These are phyloP conservation scores for Solanum peruvianum DNA, from an alignment of 257 asterid species.

Conservation along the genomic window DNA sequence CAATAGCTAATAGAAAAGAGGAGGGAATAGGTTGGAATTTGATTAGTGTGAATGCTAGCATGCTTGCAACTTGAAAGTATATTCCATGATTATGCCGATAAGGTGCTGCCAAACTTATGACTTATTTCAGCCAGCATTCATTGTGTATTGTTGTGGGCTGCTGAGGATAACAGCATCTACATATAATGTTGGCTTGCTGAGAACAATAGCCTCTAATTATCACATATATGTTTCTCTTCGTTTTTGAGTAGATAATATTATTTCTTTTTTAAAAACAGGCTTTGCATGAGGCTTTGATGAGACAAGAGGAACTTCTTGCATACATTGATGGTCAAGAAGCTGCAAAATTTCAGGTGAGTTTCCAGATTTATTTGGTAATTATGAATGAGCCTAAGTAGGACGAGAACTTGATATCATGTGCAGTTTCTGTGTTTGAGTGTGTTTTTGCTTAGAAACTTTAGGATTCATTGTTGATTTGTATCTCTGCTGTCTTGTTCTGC, in stretches of 20 bases:
- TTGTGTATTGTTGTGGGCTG: not conserved
- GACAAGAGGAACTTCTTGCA: slow-evolving; percentile 75
- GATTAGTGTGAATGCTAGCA: not conserved
- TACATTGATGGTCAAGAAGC: slow-evolving; percentile 53
- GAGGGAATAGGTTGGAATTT: not conserved
- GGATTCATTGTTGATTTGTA: not conserved
- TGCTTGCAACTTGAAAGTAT: not conserved
- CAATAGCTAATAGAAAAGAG: not conserved
- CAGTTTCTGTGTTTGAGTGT: not conserved
- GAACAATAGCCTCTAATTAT: not conserved
- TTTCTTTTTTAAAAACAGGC: slow-evolving; percentile 30
- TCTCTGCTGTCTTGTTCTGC: slow-evolving; percentile 3
- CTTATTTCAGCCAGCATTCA: not conserved
- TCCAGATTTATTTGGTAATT: not conserved
- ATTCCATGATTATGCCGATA: not conserved
- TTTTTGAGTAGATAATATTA: not conserved
- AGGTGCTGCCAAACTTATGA: not conserved
- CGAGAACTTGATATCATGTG: not conserved
- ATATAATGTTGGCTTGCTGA: not conserved
- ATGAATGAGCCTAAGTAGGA: not conserved
- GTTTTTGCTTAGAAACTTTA: not conserved
- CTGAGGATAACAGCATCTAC: not conserved
- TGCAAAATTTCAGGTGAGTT: slow-evolving; percentile 38
- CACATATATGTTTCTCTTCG: not conserved
- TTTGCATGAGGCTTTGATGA: slow-evolving; percentile 60